Conservation (phyloP, 2,329 filamentous ascomycete species). For the Uncinocarpus reesii region DNA sequence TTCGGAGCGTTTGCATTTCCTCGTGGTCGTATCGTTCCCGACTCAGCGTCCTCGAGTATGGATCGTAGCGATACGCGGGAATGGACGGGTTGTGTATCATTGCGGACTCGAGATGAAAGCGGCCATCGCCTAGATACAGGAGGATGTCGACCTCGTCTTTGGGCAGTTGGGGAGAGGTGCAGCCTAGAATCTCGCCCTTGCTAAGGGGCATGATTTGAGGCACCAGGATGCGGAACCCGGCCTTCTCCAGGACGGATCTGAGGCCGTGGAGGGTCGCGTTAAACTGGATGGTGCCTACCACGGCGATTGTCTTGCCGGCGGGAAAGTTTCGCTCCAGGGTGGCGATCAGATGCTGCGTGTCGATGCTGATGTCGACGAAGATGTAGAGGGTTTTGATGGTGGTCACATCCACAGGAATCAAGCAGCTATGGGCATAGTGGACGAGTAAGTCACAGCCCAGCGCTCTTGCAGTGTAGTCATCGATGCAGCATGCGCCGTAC, state of each 20-base stretch:
- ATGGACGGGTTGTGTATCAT: slow-evolving; percentile 96
- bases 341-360: slow-evolving; percentile 73
- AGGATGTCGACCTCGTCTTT: slow-evolving; percentile 60
- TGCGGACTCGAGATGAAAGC: slow-evolving; percentile 93
- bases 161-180: slow-evolving; percentile 71
- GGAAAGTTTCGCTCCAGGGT: slow-evolving; percentile 83
- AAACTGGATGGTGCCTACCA: slow-evolving; percentile 97
- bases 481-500: slow-evolving; percentile 96
- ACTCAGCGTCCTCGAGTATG: slow-evolving; percentile 84
- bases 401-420: slow-evolving; percentile 92
- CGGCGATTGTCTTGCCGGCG: slow-evolving; percentile 72
- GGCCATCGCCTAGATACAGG: slow-evolving; percentile 80
- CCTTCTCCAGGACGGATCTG: slow-evolving; percentile 62
- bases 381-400: slow-evolving; percentile 96
- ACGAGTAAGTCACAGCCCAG: slow-evolving; percentile 89
- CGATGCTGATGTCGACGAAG: slow-evolving; percentile 96
- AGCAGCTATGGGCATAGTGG: slow-evolving; percentile 92
- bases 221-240: slow-evolving; percentile 75
- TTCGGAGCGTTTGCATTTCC: slow-evolving; percentile 74
- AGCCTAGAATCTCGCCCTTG: slow-evolving; percentile 94
- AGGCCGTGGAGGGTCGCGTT: slow-evolving; percentile 92
- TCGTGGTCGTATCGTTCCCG: slow-evolving; percentile 85
- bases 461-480: slow-evolving; percentile 92
- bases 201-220: slow-evolving; percentile 88
- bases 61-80: slow-evolving; percentile 91